Percentiles rank a stretch among this genome's conserved stretches.
Evolutionary conservation across 2,329 filamentous ascomycete genomes (phyloP).

Genomic region (Blastomyces emzantsi): DNA sequence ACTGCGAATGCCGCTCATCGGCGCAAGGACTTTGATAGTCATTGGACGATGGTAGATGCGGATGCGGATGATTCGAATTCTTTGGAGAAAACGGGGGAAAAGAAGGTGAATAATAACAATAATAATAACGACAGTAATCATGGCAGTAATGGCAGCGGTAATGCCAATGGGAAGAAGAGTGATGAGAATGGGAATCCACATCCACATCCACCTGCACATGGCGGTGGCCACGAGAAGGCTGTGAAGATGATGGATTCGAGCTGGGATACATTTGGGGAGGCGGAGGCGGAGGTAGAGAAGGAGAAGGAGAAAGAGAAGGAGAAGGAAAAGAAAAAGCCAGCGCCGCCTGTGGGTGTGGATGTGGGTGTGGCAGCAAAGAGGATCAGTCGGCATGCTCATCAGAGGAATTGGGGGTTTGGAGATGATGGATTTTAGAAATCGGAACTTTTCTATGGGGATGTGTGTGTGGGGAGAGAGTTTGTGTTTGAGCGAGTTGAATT

Average conservation of each 20-base stretch:
- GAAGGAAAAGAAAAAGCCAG: neutral
- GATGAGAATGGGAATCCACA: neutral
- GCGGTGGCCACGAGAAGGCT: constrained; percentile 52
- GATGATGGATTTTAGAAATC: constrained; percentile 24
- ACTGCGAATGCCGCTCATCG: constrained; percentile 46
- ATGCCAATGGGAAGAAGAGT: neutral
- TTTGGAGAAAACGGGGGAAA: neutral
- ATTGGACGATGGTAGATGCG: constrained; percentile 64
- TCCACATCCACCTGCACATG: too few relatives aligned
- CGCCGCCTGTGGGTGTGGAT: neutral
- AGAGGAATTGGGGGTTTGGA: constrained; percentile 37
- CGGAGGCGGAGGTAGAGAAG: constrained; percentile 27
- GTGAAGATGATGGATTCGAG: constrained; percentile 62
- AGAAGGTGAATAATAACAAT: neutral
- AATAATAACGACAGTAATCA: neutral
- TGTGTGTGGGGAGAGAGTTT: neutral
- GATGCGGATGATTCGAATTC: neutral
- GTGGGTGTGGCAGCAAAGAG: constrained; percentile 18
- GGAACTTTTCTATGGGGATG: neutral
- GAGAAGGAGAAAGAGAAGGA: constrained; percentile 16
- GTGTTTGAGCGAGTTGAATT: neutral
- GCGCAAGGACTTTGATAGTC: constrained; percentile 64
- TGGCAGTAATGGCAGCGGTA: neutral
- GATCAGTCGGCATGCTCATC: constrained; percentile 23
- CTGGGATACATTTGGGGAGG: constrained; percentile 39